Conservation (phyloP, 805 yeast species). For the Hanseniaspora thailandica region DNA sequence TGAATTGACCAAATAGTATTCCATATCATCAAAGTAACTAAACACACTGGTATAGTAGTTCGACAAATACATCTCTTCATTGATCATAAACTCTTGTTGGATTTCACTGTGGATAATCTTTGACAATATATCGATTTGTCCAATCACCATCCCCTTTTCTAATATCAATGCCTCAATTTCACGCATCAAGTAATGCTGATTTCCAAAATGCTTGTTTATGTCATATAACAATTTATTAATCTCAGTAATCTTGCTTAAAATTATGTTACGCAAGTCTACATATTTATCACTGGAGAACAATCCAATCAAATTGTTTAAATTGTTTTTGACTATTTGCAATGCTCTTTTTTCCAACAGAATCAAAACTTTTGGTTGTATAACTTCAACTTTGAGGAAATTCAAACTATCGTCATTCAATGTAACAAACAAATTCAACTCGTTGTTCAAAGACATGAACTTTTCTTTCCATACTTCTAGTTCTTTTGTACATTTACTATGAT, state of each 20-base stretch:
- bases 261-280: not conserved
- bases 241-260: conserved; percentile 2
- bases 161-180: conserved; percentile 6
- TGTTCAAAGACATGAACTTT: conserved; percentile 7
- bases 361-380: conserved; percentile 8
- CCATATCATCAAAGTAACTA: conserved; percentile 3
- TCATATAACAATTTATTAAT: conserved; percentile 4
- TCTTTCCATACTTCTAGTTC: conserved; percentile 8
- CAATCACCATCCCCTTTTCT: conserved; percentile 5
- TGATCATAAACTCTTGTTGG: conserved; percentile 4
- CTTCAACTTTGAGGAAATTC: conserved; percentile 1
- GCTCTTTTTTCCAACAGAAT: not conserved
- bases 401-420: not conserved
- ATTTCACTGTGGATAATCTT: conserved; percentile 10
- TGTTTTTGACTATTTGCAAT: not conserved
- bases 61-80: not conserved
- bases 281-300: not conserved
- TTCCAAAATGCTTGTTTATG: conserved; percentile 1
- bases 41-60: conserved; percentile 2
- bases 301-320: not conserved
- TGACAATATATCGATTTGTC: conserved; percentile 7
- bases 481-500: not conserved
- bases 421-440: conserved; percentile 4
- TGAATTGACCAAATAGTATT: not conserved
- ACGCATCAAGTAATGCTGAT: not conserved